Evolutionary conservation across 2,329 filamentous ascomycete genomes (phyloP).

Genomic region (Malbranchea cinnamomea): DNA sequence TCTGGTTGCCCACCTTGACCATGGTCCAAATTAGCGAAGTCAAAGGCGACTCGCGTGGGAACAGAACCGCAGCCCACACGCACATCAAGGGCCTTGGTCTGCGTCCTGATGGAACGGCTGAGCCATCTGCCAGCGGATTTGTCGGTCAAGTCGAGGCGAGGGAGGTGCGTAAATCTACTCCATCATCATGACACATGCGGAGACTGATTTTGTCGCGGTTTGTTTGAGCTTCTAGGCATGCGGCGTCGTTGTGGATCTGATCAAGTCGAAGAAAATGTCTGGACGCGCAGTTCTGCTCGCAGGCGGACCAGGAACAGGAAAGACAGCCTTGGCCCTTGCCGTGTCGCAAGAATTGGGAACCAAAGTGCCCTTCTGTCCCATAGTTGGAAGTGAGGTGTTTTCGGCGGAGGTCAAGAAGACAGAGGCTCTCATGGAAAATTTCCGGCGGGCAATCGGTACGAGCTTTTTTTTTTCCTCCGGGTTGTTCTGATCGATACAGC

Average conservation of each 20-base stretch:
- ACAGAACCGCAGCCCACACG: constrained; percentile 89
- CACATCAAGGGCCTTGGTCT: constrained; percentile 94
- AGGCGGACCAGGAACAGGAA: constrained; percentile 89
- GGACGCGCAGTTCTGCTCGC: constrained; percentile 85
- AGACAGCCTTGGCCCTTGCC: constrained; percentile 88
- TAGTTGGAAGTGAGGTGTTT: constrained; percentile 96
- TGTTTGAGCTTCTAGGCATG: constrained; percentile 65
- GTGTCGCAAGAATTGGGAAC: constrained; percentile 95
- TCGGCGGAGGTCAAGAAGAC: constrained; percentile 99
- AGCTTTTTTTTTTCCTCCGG: neutral
- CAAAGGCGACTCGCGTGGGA: constrained; percentile 86
- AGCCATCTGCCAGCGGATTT: constrained; percentile 67
- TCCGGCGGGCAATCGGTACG: constrained; percentile 79
- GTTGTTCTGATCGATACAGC: neutral
- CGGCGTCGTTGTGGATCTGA: constrained; percentile 89
- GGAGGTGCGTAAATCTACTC: constrained; percentile 46
- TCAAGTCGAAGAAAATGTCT: constrained; percentile 94
- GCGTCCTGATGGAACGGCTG: constrained; percentile 70
- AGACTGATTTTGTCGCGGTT: no score
- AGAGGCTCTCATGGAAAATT: constrained; percentile 98
- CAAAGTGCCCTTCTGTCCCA: constrained; percentile 96
- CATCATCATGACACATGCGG: no score
- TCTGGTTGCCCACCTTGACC: constrained; percentile 10
- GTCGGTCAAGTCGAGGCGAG: constrained; percentile 76
- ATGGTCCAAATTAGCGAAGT: constrained; percentile 92